Percentiles rank a stretch among this genome's conserved stretches.
Evolutionary conservation across 257 asterid species (phyloP).

Genomic region (Solanum paucissectum): DNA sequence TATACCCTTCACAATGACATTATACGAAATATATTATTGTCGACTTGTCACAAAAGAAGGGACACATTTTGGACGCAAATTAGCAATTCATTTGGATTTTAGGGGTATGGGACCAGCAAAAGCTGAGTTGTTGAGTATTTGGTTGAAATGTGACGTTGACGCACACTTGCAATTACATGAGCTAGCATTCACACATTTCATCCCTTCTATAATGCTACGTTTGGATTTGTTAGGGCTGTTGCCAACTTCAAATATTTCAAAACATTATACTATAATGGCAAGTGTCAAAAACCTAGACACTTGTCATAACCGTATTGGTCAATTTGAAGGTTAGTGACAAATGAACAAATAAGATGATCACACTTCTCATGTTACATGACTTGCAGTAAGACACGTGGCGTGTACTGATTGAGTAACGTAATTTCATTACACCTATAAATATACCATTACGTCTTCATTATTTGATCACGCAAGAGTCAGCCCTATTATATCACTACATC

Average conservation of each 20-base stretch:
- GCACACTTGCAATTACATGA: background rate
- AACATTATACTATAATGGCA: background rate
- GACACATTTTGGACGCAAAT: background rate
- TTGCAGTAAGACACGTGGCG: background rate
- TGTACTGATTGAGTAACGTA: background rate
- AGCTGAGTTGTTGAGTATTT: background rate
- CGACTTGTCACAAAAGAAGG: background rate
- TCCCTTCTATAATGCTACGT: background rate
- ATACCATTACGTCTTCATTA: background rate
- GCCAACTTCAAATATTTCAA: background rate
- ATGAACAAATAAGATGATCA: background rate
- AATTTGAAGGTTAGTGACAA: background rate
- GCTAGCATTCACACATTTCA: background rate
- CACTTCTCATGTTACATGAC: background rate
- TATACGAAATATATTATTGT: background rate
- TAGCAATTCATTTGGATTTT: background rate
- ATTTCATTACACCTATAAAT: background rate
- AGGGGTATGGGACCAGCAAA: background rate
- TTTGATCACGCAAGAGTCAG: background rate
- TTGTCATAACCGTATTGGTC: background rate
- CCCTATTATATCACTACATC: background rate
- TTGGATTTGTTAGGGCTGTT: background rate
- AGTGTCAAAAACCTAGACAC: background rate
- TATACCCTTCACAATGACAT: background rate
- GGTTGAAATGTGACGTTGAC: background rate